Base-by-base conservation (phyloP, 1,139 yeast genomes). In the Insectozyma bohioensis region DNA sequence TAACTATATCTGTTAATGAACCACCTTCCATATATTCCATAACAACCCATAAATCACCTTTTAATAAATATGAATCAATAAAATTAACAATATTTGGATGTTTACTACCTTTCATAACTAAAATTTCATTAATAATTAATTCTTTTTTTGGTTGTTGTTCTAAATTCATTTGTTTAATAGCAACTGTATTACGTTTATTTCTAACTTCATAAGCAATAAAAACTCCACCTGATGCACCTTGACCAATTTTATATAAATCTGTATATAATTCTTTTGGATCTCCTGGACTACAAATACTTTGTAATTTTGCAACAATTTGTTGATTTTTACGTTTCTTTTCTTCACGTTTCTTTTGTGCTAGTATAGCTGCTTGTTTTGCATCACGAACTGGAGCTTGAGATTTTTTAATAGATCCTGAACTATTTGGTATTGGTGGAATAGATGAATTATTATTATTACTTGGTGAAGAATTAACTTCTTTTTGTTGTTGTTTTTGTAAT, bases 21-120 rank as follows among this genome's bases (percentile, higher is more conserved):
- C 98, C 98, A 41, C 97, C 98, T 58, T 90, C 96, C 97, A 92
- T 90, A 55, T 85, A 90, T 60, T 90, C 97, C 98, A 92, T 92
- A 13, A 90, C 78, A 11, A 92, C 97, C 97, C 97, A 92, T 39
- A 92, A 67, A 47, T 87, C 95, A 23, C 77, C 75, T 37, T 77
- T 76, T 28, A 84, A 62, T 36, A 90, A 61, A 52, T 80, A 90
- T 0, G 96, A 83, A 51, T 88, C 95, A 44, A 90, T 78, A 52
- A 85, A 92, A 58, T 90, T 90, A 37, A 90, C 97, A 59, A 90
- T 90, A 52, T 90, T 90, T 23, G 85, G 81, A 54, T 90, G 97
- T 49, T 78, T 85, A 40, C 87, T 78, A 26, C 90, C 97, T 55
- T 84, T 85, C 97, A 90, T 90, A 22, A 92, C 97, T 45, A 87